Evolutionary conservation across 352 stramenopile genomes (phyloP).

Genomic region (Pythium brassicae): DNA sequence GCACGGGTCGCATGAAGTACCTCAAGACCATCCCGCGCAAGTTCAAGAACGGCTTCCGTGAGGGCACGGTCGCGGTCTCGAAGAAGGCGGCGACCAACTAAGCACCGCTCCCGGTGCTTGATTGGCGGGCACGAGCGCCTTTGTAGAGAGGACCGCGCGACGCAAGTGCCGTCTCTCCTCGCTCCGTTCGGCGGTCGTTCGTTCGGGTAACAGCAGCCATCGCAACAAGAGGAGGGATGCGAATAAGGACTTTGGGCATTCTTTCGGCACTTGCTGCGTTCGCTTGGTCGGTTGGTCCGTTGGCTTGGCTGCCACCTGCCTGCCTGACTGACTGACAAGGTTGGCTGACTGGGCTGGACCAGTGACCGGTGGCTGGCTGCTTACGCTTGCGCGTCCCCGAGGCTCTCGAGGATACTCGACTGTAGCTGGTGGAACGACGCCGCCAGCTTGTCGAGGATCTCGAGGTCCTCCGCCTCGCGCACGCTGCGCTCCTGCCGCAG

Average conservation of each 20-base stretch:
- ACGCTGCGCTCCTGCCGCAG: slow-evolving; percentile 42
- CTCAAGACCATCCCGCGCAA: slow-evolving; percentile 97
- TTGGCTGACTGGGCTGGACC: not conserved
- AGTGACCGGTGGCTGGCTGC: no score
- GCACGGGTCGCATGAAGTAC: slow-evolving; percentile 98
- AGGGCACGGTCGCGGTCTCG: slow-evolving; percentile 84
- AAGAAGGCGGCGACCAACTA: slow-evolving; percentile 91
- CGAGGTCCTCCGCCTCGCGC: slow-evolving; percentile 65
- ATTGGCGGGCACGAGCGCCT: not conserved
- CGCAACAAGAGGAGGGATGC: slow-evolving; percentile 12
- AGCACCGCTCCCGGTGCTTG: slow-evolving; percentile 19
- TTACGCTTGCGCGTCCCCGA: slow-evolving; percentile 41
- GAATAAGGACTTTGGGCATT: slow-evolving; percentile 13
- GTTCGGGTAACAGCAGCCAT: slow-evolving; percentile 20
- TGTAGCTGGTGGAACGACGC: slow-evolving; percentile 75
- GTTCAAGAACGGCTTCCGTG: slow-evolving; percentile 99
- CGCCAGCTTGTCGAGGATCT: slow-evolving; percentile 79
- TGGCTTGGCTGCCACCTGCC: no score
- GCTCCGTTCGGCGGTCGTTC: slow-evolving; percentile 7
- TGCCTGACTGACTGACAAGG: no score
- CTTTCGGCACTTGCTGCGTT: slow-evolving; percentile 1
- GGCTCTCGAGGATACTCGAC: slow-evolving; percentile 73
- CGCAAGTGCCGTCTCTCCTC: slow-evolving; percentile 5
- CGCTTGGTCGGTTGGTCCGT: slow-evolving; percentile 29
- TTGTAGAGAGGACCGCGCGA: slow-evolving; percentile 3